Base-by-base conservation (phyloP, 805 yeast species). In the Metschnikowia similis region DNA sequence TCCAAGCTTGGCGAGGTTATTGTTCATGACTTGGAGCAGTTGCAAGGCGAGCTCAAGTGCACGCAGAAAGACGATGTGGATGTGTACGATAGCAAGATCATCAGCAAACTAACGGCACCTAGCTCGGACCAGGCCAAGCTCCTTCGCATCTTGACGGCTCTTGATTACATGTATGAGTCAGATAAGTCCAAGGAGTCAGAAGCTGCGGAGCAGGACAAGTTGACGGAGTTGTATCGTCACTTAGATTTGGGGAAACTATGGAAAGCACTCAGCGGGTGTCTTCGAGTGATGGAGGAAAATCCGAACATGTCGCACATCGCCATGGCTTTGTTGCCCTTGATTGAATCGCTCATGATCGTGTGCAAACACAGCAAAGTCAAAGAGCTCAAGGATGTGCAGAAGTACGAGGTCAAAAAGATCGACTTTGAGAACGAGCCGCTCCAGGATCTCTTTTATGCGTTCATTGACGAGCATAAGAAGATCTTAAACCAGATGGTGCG, bases 341-440 rank as follows among this genome's bases (percentile, higher is more conserved):
- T 92, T 53, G 99, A 92, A 64, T 84, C 96, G 0, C 73, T 94
- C 49, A 89, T 94, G 96, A 96, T 92, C 45, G 94, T 94, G n/a
- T 90, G 96, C 68, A 91, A 91, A 61, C 95, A 88, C 61, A 81
- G 89, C 57, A 79, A 79, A 53, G 84, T 82, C 37, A 79, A 76
- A 59, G 85, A 80, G 47, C 67, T 76, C 49, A 77, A 80, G 50
- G 88, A 82, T 49, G 68, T 66, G 6, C 66, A 74, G 31, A 84
- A 81, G 59, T 86, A 79, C 61, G 89, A 86, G 56, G 83, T 77
- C 14, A 78, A 73, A 49, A 77, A 78, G 54, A 74, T 79, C 50
- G 92, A 89, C 63, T 84, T 87, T 59, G 74, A 84, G 4, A 80
- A 78, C 47, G 89, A 87, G 55, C 89, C 92, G 2, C 81, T 87